Conservation (phyloP, 805 yeast genomes). For the Jamesozyma piceae region DNA sequence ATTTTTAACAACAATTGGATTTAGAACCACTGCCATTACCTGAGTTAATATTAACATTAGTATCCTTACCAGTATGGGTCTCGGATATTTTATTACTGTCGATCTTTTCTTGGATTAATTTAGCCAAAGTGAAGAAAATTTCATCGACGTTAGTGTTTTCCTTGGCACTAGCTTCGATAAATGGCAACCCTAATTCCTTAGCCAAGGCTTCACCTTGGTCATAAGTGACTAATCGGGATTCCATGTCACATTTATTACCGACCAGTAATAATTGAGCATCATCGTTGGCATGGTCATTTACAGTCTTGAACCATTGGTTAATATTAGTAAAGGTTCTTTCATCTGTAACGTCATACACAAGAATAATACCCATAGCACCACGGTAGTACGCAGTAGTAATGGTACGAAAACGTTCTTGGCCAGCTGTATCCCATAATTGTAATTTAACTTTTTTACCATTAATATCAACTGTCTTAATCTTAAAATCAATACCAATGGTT, state of each 20-base stretch:
- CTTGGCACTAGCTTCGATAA: slow-evolving; percentile 94
- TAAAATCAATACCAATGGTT: slow-evolving; percentile 96
- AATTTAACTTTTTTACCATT: slow-evolving; percentile 88
- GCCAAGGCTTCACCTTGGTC: slow-evolving; percentile 92
- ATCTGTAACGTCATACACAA: slow-evolving; percentile 78
- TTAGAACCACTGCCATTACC: slow-evolving; percentile 37
- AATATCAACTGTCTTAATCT: slow-evolving; percentile 89
- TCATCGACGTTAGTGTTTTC: slow-evolving; percentile 86
- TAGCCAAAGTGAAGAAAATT: slow-evolving; percentile 82
- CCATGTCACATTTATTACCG: slow-evolving; percentile 93
- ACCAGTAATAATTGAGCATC: slow-evolving; percentile 91
- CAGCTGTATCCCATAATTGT: slow-evolving; percentile 97
- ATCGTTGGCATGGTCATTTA: slow-evolving; percentile 91
- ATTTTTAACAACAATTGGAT: slow-evolving; percentile 44
- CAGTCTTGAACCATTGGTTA: slow-evolving; percentile 91
- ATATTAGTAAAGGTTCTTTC: slow-evolving; percentile 88
- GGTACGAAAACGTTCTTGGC: slow-evolving; percentile 93
- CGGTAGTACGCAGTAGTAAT: slow-evolving; percentile 89
- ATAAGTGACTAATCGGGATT: slow-evolving; percentile 70
- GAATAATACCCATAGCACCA: slow-evolving; percentile 81
- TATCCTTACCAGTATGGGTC: slow-evolving; percentile 44
- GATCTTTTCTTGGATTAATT: slow-evolving; percentile 73
- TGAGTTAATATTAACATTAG: slow-evolving; percentile 33
- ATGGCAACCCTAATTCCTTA: slow-evolving; percentile 75
- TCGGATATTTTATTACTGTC: slow-evolving; percentile 44